These are phyloP conservation scores for Geotrichum candidum DNA, from an alignment of 1,139 yeast genomes.

Conservation along the genomic window DNA sequence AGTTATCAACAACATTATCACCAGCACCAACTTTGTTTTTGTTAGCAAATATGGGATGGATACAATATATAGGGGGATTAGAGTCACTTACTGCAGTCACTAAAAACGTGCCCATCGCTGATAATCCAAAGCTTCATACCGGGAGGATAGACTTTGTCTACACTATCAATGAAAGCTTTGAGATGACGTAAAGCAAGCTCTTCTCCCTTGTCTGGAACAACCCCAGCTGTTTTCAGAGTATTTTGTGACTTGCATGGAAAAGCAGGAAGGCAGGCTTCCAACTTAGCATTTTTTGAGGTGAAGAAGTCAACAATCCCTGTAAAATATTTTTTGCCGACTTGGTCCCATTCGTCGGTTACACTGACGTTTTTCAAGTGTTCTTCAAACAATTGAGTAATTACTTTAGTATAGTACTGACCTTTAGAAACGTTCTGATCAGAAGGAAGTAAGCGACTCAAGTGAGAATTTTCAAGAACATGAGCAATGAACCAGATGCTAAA, in stretches of 20 bases:
- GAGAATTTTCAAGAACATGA: conserved; percentile 4
- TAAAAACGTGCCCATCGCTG: conserved; percentile 19
- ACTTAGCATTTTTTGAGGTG: conserved; percentile 5
- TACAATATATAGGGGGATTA: background rate
- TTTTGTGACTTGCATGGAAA: conserved; percentile 19
- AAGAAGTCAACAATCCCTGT: conserved; percentile 9
- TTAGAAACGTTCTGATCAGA: background rate
- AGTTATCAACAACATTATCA: conserved; percentile 16
- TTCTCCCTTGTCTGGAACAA: conserved; percentile 17
- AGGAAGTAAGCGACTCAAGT: background rate
- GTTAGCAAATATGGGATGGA: background rate
- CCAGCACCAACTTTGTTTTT: conserved; percentile 14
- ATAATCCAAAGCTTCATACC: conserved; percentile 19
- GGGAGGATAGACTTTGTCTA: conserved; percentile 13
- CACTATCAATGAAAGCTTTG: conserved; percentile 2
- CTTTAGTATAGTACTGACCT: background rate
- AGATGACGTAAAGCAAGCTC: conserved; percentile 16
- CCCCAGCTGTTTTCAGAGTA: conserved; percentile 16
- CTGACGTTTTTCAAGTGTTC: conserved; percentile 13
- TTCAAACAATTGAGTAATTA: conserved; percentile 13
- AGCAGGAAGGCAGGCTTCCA: conserved; percentile 18
- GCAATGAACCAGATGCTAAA: conserved; percentile 16
- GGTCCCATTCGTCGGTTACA: conserved; percentile 13
- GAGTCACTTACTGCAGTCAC: conserved; percentile 13
- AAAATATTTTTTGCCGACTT: conserved; percentile 10